These are phyloP conservation scores for Backusella macrospora DNA, from an alignment of 192 early-diverging fungal species.

Conservation along the genomic window DNA sequence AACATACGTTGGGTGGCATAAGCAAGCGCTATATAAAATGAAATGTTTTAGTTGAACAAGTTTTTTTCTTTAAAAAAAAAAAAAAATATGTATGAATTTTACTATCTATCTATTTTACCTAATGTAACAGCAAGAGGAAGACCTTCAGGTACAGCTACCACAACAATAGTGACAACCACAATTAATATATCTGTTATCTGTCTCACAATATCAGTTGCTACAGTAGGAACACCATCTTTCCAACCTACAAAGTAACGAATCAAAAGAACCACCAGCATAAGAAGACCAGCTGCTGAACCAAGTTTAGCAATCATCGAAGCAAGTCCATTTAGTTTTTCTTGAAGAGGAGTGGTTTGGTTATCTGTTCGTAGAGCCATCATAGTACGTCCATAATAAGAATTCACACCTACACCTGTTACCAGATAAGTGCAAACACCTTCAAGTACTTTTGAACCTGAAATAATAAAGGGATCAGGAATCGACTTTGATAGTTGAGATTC, in stretches of 20 bases:
- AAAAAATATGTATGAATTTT: neutral
- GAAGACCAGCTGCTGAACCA: slow-evolving; percentile 77
- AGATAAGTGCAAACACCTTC: slow-evolving; percentile 91
- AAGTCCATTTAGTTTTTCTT: slow-evolving; percentile 84
- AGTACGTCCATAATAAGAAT: slow-evolving; percentile 88
- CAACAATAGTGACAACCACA: slow-evolving; percentile 90
- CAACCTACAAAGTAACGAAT: slow-evolving; percentile 82
- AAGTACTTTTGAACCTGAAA: slow-evolving; percentile 91
- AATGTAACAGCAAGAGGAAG: slow-evolving; percentile 98
- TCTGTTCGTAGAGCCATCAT: slow-evolving; percentile 89
- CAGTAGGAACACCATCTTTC: slow-evolving; percentile 31
- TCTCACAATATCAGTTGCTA: slow-evolving; percentile 59
- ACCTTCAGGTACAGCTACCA: slow-evolving; percentile 98
- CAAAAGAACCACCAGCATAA: slow-evolving; percentile 88
- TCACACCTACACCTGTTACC: slow-evolving; percentile 84
- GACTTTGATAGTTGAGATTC: slow-evolving; percentile 29
- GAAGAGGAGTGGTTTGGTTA: slow-evolving; percentile 87
- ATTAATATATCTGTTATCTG: slow-evolving; percentile 81
- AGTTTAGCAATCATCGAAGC: slow-evolving; percentile 95
- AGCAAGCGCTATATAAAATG: slow-evolving; percentile 66
- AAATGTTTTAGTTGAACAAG: neutral
- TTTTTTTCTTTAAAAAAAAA: neutral
- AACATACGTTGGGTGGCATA: slow-evolving; percentile 95
- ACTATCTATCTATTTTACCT: slow-evolving; percentile 22
- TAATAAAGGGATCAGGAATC: slow-evolving; percentile 77